Evolutionary conservation across 2,329 filamentous ascomycete genomes (phyloP), one percentile per base, ranked within the genome.

Genomic region (Cytospora piceicola): DNA sequence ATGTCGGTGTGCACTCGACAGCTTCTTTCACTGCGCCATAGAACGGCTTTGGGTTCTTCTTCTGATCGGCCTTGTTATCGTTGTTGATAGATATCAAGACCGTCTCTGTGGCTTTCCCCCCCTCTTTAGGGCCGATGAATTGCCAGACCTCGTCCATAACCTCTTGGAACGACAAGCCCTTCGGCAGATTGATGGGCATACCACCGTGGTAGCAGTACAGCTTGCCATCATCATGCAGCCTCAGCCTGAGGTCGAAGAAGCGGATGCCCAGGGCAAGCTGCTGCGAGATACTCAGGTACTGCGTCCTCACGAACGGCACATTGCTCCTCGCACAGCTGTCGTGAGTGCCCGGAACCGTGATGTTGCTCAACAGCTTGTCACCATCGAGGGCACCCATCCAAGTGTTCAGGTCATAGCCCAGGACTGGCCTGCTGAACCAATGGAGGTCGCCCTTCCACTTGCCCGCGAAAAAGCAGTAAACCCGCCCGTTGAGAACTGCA

Each of bases 291-390:
- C 83, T 81, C 22, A 90, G 85, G 46, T 87, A 84, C 76, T 92
- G 90, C 70, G 90, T 92, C 51, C 89, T 84, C n/a, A 92, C 90
- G 11, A 88, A 91, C 0, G 89, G 89, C 12, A 75, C 71, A 55
- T 69, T 71, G 64, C 71, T 73, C 56, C 73, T 67, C 49, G 74
- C 74, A 53, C 69, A 70, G 24, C 88, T 90, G 75, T 92, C 92
- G 78, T 92, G 90, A 0, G 90, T 92, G 64, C 90, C 90, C 0
- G 90, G 90, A 56, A 92, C 89, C 7, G 87, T 90, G 30, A 92
- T 79, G 1, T 83, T 82, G 7, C 87, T 89, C 6, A 92, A 75
- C 2, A 85, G 81, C 0, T 82, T 83, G 30, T 80, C 78, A 70
- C 89, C 85, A 12, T 81, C 79, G 24, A 92, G 76, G 32, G 82